phyloP scores from a whole-genome alignment of 257 asterid species.

The Fraxinus excelsior region DNA sequence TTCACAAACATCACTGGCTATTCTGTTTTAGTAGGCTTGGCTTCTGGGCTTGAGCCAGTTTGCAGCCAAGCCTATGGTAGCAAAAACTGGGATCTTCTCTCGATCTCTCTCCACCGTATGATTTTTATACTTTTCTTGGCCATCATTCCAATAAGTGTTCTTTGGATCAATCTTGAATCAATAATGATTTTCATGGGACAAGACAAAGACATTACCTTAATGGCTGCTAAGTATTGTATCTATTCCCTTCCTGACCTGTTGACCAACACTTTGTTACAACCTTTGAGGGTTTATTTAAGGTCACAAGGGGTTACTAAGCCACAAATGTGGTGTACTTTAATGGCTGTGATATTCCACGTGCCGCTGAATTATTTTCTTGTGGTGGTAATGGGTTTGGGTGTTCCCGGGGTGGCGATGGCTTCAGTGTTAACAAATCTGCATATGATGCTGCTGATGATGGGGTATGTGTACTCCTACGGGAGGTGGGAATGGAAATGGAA shows the following conservation, averaged over 20 bases:
- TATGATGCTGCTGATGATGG: slow-evolving; percentile 76
- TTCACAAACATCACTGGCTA: slow-evolving; percentile 90
- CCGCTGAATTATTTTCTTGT: slow-evolving; percentile 71
- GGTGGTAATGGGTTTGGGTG: slow-evolving; percentile 63
- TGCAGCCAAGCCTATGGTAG: slow-evolving; percentile 85
- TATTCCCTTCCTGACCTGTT: slow-evolving; percentile 80
- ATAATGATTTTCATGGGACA: slow-evolving; percentile 83
- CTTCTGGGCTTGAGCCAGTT: slow-evolving; percentile 89
- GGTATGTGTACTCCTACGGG: slow-evolving; percentile 64
- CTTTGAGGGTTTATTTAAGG: slow-evolving; percentile 68
- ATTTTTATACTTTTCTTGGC: slow-evolving; percentile 66
- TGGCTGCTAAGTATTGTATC: slow-evolving; percentile 69
- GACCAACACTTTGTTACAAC: slow-evolving; percentile 72
- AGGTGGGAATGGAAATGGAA: slow-evolving; percentile 81
- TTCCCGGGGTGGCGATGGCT: slow-evolving; percentile 83
- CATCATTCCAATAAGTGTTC: slow-evolving; percentile 54
- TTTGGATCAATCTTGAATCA: slow-evolving; percentile 73
- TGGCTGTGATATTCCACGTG: slow-evolving; percentile 68
- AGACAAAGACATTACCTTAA: slow-evolving; percentile 64
- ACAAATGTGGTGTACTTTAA: slow-evolving; percentile 83
- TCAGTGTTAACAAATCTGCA: slow-evolving; percentile 77
- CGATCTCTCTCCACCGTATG: slow-evolving; percentile 72
- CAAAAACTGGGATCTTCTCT: slow-evolving; percentile 70
- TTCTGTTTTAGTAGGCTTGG: slow-evolving; percentile 75
- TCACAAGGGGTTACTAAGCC: slow-evolving; percentile 91